A percentile compares a stretch with the other conserved stretches of the same genome.
These are phyloP conservation scores for Eimeria mitis DNA, from an alignment of 169 alveolate species.

Conservation along the genomic window DNA sequence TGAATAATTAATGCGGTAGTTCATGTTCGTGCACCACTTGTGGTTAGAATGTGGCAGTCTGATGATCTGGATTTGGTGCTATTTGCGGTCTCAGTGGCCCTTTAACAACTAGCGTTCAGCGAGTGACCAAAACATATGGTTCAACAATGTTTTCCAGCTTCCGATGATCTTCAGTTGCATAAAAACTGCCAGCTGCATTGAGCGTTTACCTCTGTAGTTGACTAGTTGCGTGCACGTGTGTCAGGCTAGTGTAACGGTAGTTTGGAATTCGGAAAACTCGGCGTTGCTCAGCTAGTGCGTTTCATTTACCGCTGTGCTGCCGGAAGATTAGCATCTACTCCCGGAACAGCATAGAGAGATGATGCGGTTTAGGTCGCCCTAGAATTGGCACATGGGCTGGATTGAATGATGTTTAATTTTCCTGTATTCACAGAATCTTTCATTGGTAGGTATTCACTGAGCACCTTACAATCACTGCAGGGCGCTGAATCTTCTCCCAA, in stretches of 20 bases:
- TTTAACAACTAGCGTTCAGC: too few species aligned
- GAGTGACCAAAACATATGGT: too few species aligned
- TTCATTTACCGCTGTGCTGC: neutral
- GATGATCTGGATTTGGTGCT: too few species aligned
- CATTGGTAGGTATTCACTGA: neutral
- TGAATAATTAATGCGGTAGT: too few species aligned
- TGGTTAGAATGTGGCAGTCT: too few species aligned
- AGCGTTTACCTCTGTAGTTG: neutral
- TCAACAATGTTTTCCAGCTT: too few species aligned
- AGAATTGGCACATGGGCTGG: neutral
- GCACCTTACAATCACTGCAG: neutral
- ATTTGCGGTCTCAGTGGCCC: too few species aligned
- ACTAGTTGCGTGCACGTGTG: neutral
- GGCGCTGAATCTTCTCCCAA: neutral
- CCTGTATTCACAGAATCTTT: neutral
- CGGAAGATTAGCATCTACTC: neutral
- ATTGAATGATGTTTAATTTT: neutral
- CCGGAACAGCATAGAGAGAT: neutral
- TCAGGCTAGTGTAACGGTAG: neutral
- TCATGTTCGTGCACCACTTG: too few species aligned
- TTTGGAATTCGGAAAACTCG: neutral
- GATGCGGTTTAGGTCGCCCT: neutral
- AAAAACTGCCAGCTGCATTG: too few species aligned
- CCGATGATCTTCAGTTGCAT: too few species aligned
- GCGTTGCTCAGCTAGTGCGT: neutral